phyloP scores from a whole-genome alignment of 1,139 yeast genomes.

The Fermentozyma sake region DNA sequence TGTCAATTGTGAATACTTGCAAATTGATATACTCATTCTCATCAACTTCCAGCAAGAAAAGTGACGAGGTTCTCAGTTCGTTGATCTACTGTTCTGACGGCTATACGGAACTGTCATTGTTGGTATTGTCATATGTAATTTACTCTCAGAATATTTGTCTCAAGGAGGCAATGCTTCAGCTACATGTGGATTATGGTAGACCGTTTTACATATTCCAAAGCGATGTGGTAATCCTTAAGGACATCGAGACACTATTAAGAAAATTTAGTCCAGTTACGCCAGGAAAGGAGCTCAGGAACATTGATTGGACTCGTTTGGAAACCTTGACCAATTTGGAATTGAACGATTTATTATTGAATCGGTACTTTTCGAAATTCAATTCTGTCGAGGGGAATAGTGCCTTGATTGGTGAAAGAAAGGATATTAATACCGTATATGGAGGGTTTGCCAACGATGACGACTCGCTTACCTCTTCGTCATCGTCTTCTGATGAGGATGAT shows the following conservation, averaged over 20 bases:
- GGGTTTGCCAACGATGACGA: constrained; percentile 24
- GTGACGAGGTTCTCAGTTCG: constrained; percentile 26
- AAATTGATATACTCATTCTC: constrained; percentile 48
- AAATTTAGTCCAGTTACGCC: constrained; percentile 46
- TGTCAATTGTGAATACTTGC: constrained; percentile 60
- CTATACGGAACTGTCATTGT: constrained; percentile 81
- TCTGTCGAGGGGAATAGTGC: constrained; percentile 11
- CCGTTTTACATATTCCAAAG: constrained; percentile 81
- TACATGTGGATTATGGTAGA: constrained; percentile 62
- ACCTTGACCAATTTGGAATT: constrained; percentile 27
- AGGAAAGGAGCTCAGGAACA: constrained; percentile 10
- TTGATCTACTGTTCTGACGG: constrained; percentile 85
- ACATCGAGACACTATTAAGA: constrained; percentile 57
- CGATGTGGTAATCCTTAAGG: constrained; percentile 63
- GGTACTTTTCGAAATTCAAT: no score
- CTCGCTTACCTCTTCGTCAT: constrained; percentile 6
- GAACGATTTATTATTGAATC: constrained; percentile 30
- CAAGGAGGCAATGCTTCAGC: constrained; percentile 50
- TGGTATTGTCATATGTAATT: constrained; percentile 66
- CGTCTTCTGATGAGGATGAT: constrained; percentile 12
- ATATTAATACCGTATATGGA: constrained; percentile 10
- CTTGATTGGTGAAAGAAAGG: constrained; percentile 2
- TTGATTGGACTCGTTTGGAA: constrained; percentile 26
- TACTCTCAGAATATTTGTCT: constrained; percentile 52
- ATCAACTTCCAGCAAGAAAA: constrained; percentile 21